These are phyloP conservation scores for Poteriospumella lacustris DNA, from an alignment of 108 stramenopile genomes.

Conservation along the genomic window DNA sequence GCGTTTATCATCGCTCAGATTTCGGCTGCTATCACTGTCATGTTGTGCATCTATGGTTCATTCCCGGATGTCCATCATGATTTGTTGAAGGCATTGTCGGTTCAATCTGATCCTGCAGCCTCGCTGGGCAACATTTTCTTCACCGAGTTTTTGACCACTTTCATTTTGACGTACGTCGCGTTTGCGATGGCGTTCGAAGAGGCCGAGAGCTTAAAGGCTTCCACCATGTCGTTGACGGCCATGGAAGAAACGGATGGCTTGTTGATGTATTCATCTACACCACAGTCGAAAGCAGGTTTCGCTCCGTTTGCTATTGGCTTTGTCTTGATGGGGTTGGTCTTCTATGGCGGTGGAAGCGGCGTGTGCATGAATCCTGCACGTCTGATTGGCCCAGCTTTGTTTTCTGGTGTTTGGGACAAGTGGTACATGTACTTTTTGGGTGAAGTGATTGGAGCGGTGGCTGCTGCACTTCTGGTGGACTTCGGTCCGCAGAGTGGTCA, in stretches of 20 bases:
- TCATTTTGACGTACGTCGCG: background rate
- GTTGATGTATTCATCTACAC: background rate
- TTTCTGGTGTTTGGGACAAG: background rate
- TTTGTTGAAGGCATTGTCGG: background rate
- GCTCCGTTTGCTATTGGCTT: constrained; percentile 14
- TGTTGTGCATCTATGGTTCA: background rate
- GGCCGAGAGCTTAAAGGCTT: background rate
- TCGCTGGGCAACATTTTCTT: background rate
- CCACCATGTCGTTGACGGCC: background rate
- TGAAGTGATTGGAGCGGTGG: background rate
- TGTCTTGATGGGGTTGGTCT: background rate
- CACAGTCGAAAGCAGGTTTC: constrained; percentile 5
- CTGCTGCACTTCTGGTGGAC: background rate
- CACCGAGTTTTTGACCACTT: background rate
- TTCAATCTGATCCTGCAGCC: background rate
- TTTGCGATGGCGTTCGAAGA: constrained; percentile 15
- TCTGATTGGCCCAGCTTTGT: background rate
- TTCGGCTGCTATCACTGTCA: background rate
- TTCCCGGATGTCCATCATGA: background rate
- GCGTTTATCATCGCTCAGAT: background rate
- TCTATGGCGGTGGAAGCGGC: background rate
- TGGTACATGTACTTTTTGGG: background rate
- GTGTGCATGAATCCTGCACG: constrained; percentile 7
- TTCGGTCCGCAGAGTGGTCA: background rate
- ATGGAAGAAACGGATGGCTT: background rate